These are phyloP conservation scores for Syncephalastrum monosporum DNA, from an alignment of 371 early-diverging fungal genomes.

Conservation along the genomic window DNA sequence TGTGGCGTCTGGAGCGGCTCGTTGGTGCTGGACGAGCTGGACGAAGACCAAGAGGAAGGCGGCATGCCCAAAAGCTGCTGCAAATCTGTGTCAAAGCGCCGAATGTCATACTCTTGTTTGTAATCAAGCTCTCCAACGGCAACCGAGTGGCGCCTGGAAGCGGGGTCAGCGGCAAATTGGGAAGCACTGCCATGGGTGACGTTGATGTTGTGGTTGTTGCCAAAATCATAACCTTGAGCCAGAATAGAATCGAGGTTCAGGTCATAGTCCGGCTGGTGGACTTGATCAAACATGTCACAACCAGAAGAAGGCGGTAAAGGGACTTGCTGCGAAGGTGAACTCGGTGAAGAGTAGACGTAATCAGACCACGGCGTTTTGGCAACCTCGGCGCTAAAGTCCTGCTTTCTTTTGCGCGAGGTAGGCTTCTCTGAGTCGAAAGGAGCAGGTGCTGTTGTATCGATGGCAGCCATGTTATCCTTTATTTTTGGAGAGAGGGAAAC, in stretches of 20 bases:
- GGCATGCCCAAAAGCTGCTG: conserved; percentile 21
- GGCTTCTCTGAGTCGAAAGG: conserved; percentile 9
- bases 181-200: neutral
- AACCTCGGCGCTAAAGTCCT: conserved; percentile 13
- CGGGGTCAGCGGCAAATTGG: conserved; percentile 5
- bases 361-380: conserved; percentile 22
- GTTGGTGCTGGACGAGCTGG: conserved; percentile 9
- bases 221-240: conserved; percentile 8
- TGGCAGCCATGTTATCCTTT: conserved; percentile 6
- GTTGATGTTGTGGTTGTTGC: conserved; percentile 1
- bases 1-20: neutral
- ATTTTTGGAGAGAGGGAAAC: conserved; percentile 1
- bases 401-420: conserved; percentile 29
- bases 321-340: conserved; percentile 13
- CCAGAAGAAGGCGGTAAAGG: conserved; percentile 4
- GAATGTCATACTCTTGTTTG: conserved; percentile 21
- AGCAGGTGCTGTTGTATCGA: conserved; percentile 9
- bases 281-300: conserved; percentile 2
- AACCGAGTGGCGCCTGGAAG: conserved; percentile 27
- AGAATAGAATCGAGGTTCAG: conserved; percentile 12
- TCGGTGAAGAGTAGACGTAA: conserved; percentile 29
- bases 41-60: conserved; percentile 15
- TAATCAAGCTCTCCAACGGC: conserved; percentile 34
- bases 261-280: conserved; percentile 3
- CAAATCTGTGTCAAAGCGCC: conserved; percentile 16